Percentiles rank a stretch among this genome's conserved stretches.
Conservation (phyloP, 345 rosid genomes). For the Melastoma malabathricum region DNA sequence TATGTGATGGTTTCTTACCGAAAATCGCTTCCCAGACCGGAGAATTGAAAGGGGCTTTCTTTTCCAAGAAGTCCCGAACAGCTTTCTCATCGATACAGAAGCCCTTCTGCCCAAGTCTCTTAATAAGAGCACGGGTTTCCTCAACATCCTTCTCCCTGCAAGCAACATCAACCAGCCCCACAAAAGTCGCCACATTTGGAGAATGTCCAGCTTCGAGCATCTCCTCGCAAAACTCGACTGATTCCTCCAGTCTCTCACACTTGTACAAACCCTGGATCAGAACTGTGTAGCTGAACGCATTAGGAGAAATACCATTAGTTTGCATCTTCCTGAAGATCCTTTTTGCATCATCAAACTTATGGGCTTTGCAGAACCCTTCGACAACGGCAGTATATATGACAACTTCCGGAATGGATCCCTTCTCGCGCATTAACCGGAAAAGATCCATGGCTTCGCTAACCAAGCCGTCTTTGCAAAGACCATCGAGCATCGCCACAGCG, state of each 20-base stretch:
- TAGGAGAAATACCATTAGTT: constrained; percentile 46
- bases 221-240: constrained; percentile 39
- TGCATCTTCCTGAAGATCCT: constrained; percentile 83
- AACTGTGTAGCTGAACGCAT: constrained; percentile 45
- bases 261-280: too few species aligned
- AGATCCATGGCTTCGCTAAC: constrained; percentile 87
- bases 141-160: constrained; percentile 56
- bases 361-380: constrained; percentile 80
- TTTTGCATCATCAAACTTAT: constrained; percentile 61
- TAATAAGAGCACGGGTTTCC: constrained; percentile 35
- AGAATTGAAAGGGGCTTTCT: constrained; percentile 48
- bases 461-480: constrained; percentile 89
- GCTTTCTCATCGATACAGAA: constrained; percentile 48
- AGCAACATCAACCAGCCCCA: constrained; percentile 65
- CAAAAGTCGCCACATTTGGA: constrained; percentile 66
- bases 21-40: constrained; percentile 60
- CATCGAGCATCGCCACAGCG: constrained; percentile 94
- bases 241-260: constrained; percentile 34
- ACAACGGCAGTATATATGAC: constrained; percentile 89
- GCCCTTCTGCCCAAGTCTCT: constrained; percentile 45
- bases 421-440: constrained; percentile 67
- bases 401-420: constrained; percentile 80
- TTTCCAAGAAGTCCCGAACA: constrained; percentile 64
- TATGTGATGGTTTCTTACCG: constrained; percentile 34
- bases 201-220: constrained; percentile 89